Conservation (phyloP, 768 basidiomycete genomes). For the Mycena galopus region DNA sequence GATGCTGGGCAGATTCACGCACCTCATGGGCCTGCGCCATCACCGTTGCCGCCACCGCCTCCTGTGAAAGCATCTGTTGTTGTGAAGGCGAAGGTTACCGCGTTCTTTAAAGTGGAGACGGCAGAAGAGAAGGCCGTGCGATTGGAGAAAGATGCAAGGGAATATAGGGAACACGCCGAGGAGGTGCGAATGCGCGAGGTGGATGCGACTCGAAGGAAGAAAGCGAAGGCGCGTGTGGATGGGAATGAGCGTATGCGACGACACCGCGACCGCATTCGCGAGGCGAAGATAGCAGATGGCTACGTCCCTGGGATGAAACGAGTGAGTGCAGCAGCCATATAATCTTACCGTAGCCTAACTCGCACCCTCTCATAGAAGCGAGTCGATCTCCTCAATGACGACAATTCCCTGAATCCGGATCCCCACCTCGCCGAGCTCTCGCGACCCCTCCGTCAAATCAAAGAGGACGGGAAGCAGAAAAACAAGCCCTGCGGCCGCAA, state of each 20-base stretch:
- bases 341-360: background rate
- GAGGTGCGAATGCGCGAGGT: background rate
- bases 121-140: background rate
- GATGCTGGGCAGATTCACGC: too few species aligned
- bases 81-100: background rate
- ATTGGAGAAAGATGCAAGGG: background rate
- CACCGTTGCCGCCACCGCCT: too few species aligned
- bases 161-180: background rate
- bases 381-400: background rate
- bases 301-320: background rate
- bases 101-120: constrained; percentile 8
- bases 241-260: constrained; percentile 14
- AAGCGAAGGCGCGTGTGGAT: background rate
- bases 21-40: background rate
- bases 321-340: background rate
- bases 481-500: constrained; percentile 28
- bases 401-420: background rate
- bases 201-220: background rate
- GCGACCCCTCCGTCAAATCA: constrained; percentile 29
- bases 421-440: constrained; percentile 25
- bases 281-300: background rate
- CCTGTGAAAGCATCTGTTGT: background rate
- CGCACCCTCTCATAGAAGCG: background rate
- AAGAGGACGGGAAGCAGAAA: constrained; percentile 3
- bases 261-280: background rate